Conservation (phyloP, 192 early-diverging fungal genomes). For the Chytriomyces sp. region DNA sequence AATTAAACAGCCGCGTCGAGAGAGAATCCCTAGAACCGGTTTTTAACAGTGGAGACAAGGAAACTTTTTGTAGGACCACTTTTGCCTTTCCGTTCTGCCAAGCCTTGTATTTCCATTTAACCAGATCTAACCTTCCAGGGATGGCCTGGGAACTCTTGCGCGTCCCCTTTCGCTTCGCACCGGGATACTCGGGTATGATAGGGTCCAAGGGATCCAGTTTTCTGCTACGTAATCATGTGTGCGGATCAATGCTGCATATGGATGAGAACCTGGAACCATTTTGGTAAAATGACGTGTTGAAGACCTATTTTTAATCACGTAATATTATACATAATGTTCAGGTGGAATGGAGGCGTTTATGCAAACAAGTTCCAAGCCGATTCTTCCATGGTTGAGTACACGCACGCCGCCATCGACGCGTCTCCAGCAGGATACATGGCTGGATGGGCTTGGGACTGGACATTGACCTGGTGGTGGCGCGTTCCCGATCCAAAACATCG, state of each 20-base stretch:
- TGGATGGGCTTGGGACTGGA: background rate
- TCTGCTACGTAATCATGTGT: background rate
- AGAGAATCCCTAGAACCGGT: constrained; percentile 6
- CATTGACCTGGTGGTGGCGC: background rate
- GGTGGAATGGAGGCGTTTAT: background rate
- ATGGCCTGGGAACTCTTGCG: constrained; percentile 62
- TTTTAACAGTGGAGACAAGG: constrained; percentile 3
- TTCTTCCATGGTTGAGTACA: background rate
- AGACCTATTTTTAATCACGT: background rate
- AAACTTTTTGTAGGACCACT: constrained; percentile 12
- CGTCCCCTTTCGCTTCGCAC: constrained; percentile 58
- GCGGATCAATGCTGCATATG: constrained; percentile 32
- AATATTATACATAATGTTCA: background rate
- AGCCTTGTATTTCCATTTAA: constrained; percentile 40
- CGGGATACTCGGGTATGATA: constrained; percentile 56
- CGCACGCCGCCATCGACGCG: background rate
- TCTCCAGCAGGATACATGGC: background rate
- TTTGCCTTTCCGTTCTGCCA: background rate
- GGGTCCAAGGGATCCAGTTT: constrained; percentile 34
- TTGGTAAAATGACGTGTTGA: constrained; percentile 16
- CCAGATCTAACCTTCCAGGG: constrained; percentile 25
- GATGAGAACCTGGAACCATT: constrained; percentile 21
- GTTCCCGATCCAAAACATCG: background rate
- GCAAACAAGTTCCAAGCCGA: background rate
- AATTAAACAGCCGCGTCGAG: constrained; percentile 46